Conservation (phyloP, 805 yeast genomes). For the Starmerella powellii region DNA sequence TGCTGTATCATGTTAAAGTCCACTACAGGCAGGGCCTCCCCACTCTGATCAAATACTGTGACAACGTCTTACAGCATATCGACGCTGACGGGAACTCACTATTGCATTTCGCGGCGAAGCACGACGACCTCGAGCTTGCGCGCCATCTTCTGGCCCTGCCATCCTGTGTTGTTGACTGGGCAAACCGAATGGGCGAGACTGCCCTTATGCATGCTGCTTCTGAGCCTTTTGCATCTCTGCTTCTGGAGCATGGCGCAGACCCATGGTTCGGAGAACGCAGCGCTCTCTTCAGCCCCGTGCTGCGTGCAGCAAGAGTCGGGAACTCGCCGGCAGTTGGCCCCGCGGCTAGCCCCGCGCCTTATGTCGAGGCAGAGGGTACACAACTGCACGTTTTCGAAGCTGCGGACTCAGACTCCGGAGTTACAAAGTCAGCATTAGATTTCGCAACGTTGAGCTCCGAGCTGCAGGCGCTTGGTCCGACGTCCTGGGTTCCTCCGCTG, state of each 20-base stretch:
- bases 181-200: slow-evolving; percentile 47
- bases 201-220: slow-evolving; percentile 32
- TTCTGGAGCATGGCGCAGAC: slow-evolving; percentile 44
- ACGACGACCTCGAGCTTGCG: slow-evolving; percentile 19
- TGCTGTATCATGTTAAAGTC: slow-evolving; percentile 45
- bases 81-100: slow-evolving; percentile 67
- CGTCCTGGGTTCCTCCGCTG: slow-evolving; percentile 6
- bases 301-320: neutral
- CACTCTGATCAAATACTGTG: neutral
- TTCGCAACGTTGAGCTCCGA: neutral
- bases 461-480: neutral
- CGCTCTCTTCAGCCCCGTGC: neutral
- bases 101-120: slow-evolving; percentile 54
- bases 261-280: slow-evolving; percentile 19
- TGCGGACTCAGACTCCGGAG: neutral
- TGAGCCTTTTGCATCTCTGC: slow-evolving; percentile 8
- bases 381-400: neutral
- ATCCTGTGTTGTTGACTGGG: slow-evolving; percentile 44
- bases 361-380: no score
- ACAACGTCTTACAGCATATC: slow-evolving; percentile 39
- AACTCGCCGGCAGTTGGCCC: neutral
- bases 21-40: neutral
- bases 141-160: slow-evolving; percentile 19
- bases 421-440: neutral
- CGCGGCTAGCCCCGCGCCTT: no score